These are phyloP conservation scores for Clitocybe nebularis DNA, from an alignment of 1,284 basidiomycete genomes.

Conservation along the genomic window DNA sequence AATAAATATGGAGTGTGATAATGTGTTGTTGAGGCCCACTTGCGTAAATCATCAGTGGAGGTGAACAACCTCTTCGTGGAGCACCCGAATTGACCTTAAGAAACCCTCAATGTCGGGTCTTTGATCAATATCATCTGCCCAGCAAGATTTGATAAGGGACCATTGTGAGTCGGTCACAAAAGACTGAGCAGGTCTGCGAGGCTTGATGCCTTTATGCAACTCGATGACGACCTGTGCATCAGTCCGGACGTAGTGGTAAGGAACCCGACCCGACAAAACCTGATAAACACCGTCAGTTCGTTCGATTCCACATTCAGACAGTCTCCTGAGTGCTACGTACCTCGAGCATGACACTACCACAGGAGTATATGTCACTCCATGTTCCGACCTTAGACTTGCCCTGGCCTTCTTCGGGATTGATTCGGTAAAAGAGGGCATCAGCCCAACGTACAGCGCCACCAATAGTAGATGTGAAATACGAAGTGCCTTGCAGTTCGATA, in stretches of 20 bases:
- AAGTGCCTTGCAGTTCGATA: constrained; percentile 26
- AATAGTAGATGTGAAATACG: constrained; percentile 25
- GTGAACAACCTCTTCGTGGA: too few species aligned
- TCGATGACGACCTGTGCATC: constrained; percentile 42
- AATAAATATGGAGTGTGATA: too few species aligned
- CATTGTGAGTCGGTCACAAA: constrained; percentile 37
- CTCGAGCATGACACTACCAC: constrained; percentile 39
- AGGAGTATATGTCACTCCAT: constrained; percentile 37
- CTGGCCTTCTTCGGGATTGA: constrained; percentile 18
- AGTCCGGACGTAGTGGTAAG: constrained; percentile 33
- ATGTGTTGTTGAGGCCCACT: too few species aligned
- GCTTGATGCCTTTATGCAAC: constrained; percentile 34
- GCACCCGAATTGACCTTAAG: not conserved
- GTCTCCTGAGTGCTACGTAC: constrained; percentile 23
- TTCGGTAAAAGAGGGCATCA: constrained; percentile 28
- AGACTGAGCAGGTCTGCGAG: constrained; percentile 32
- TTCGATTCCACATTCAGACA: too few species aligned
- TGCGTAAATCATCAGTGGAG: too few species aligned
- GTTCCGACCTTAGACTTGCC: constrained; percentile 21
- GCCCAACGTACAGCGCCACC: constrained; percentile 38
- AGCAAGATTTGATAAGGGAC: constrained; percentile 35
- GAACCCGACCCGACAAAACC: constrained; percentile 37
- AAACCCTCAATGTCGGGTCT: constrained; percentile 27
- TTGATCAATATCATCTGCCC: constrained; percentile 27
- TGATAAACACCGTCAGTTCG: constrained; percentile 8